These are phyloP conservation scores for Plasmodium knowlesi DNA, from an alignment of 169 alveolate species.

Conservation along the genomic window DNA sequence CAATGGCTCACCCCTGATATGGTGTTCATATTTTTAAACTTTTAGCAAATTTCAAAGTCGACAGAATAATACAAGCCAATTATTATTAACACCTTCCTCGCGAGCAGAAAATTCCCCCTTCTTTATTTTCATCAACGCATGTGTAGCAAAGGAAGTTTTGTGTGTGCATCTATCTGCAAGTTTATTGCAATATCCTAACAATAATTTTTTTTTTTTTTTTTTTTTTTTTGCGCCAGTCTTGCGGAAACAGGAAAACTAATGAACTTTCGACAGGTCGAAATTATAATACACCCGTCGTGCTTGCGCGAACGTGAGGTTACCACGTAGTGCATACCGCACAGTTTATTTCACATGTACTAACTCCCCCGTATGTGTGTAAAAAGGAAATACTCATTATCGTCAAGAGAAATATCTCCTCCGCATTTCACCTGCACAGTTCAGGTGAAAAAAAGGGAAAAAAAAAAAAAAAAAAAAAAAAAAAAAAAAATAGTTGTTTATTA, in stretches of 20 bases:
- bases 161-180: neutral
- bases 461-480: neutral
- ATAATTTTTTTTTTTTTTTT: too few relatives aligned
- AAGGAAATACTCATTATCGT: neutral
- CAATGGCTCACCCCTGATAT: neutral
- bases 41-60: neutral
- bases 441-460: neutral
- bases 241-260: neutral
- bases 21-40: neutral
- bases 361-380: neutral
- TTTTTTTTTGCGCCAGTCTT: neutral
- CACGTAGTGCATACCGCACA: neutral
- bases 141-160: neutral
- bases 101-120: neutral
- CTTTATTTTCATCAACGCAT: neutral
- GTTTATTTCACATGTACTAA: neutral
- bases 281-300: neutral
- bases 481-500: neutral
- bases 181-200: neutral
- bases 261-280: neutral
- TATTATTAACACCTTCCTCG: neutral
- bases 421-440: conserved; percentile 7
- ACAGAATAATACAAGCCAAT: neutral
- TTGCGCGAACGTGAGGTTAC: neutral
- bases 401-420: neutral